These are phyloP conservation scores for Claviceps maximensis DNA, from an alignment of 2,329 filamentous ascomycete species.

Conservation along the genomic window DNA sequence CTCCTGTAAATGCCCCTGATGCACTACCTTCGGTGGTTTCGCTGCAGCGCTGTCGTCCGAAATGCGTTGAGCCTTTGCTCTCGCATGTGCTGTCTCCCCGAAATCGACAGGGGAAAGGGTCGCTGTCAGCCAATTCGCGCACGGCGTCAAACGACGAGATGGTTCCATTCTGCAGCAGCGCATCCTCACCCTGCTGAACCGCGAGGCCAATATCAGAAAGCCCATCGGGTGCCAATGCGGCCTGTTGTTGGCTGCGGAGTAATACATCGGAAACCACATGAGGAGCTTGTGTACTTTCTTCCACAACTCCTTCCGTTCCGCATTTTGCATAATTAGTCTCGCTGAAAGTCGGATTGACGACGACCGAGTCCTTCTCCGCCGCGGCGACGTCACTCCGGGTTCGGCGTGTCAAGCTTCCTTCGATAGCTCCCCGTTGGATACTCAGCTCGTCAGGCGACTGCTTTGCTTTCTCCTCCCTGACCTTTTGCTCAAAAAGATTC, in stretches of 20 bases:
- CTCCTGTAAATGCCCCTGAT: conserved; percentile 38
- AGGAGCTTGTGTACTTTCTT: conserved; percentile 11
- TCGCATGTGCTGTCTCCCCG: conserved; percentile 19
- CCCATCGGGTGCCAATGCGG: conserved; percentile 3
- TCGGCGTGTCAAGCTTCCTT: conserved; percentile 31
- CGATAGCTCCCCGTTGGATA: conserved; percentile 21
- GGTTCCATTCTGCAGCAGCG: conserved; percentile 25
- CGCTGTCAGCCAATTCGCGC: conserved; percentile 34
- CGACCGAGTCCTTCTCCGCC: conserved; percentile 15
- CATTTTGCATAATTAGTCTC: conserved; percentile 8
- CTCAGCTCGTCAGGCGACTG: conserved; percentile 24
- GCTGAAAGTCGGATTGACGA: conserved; percentile 8
- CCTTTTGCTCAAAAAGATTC: conserved; percentile 54
- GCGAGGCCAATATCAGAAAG: conserved; percentile 3
- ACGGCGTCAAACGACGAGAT: conserved; percentile 32
- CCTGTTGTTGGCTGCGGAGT: conserved; percentile 12
- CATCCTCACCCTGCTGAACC: background rate
- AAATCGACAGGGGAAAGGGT: conserved; percentile 30
- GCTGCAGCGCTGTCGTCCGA: conserved; percentile 41
- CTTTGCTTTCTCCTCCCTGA: conserved; percentile 48
- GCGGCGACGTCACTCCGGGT: conserved; percentile 27
- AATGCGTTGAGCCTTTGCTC: conserved; percentile 24
- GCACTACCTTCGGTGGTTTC: conserved; percentile 49
- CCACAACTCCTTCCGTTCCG: conserved; percentile 10
- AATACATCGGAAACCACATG: conserved; percentile 13